phyloP scores from a whole-genome alignment of 2,329 filamentous ascomycete species.

The Talaromyces piceae region DNA sequence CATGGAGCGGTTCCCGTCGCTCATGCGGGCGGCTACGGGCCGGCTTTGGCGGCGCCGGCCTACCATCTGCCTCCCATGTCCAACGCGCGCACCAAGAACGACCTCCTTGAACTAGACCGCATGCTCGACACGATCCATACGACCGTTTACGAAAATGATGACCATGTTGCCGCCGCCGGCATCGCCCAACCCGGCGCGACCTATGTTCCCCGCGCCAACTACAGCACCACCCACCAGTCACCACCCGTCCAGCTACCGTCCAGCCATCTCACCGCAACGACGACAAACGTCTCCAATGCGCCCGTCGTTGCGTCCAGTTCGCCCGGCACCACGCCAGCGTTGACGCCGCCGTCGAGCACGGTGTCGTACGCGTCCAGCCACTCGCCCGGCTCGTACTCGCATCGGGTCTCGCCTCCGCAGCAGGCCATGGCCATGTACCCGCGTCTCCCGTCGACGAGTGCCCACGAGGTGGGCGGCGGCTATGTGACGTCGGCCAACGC shows the following conservation, averaged over 20 bases:
- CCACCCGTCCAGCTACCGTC: slow-evolving; percentile 41
- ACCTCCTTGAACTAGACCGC: slow-evolving; percentile 87
- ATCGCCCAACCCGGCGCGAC: slow-evolving; percentile 68
- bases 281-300: slow-evolving; percentile 20
- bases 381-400: slow-evolving; percentile 48
- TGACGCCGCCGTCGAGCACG: slow-evolving; percentile 56
- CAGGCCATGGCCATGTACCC: slow-evolving; percentile 53
- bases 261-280: slow-evolving; percentile 32
- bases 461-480: slow-evolving; percentile 46
- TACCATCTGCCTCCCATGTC: slow-evolving; percentile 84
- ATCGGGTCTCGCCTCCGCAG: slow-evolving; percentile 45
- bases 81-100: slow-evolving; percentile 85
- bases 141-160: slow-evolving; percentile 90
- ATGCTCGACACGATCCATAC: slow-evolving; percentile 94
- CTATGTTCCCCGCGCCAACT: slow-evolving; percentile 49
- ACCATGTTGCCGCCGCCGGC: slow-evolving; percentile 68
- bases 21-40: slow-evolving; percentile 49
- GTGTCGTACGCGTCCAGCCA: slow-evolving; percentile 57
- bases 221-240: slow-evolving; percentile 47
- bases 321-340: slow-evolving; percentile 47
- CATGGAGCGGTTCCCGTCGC: slow-evolving; percentile 47
- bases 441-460: slow-evolving; percentile 52
- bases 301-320: slow-evolving; percentile 29
- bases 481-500: slow-evolving; percentile 47
- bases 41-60: slow-evolving; percentile 61